Percentiles rank a stretch among this genome's conserved stretches.
Evolutionary conservation across 2,329 filamentous ascomycete genomes (phyloP).

Genomic region (Aspergillus fischeri): DNA sequence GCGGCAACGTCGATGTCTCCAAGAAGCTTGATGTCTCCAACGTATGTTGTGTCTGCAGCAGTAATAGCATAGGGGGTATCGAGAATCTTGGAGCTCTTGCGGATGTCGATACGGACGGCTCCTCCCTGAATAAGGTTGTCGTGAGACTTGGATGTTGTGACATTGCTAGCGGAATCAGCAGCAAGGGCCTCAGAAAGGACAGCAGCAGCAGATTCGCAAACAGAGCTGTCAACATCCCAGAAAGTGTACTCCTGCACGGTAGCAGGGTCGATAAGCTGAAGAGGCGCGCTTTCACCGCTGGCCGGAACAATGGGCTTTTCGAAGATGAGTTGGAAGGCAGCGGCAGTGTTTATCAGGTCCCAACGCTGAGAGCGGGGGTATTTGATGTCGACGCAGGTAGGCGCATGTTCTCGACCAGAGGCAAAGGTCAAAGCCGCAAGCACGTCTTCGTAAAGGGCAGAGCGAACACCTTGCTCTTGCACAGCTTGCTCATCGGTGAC

Average conservation of each 20-base stretch:
- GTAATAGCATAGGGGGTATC: conserved; percentile 80
- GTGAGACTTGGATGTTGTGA: conserved; percentile 55
- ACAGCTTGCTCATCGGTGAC: conserved; percentile 71
- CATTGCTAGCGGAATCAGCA: conserved; percentile 57
- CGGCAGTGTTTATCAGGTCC: conserved; percentile 49
- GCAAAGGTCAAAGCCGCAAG: conserved; percentile 80
- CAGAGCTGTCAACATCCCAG: conserved; percentile 82
- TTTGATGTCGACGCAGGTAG: conserved; percentile 76
- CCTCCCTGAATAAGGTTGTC: conserved; percentile 70
- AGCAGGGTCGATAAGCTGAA: conserved; percentile 53
- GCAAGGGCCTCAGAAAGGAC: conserved; percentile 58
- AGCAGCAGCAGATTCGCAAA: conserved; percentile 60
- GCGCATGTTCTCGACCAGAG: conserved; percentile 59
- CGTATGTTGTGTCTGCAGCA: conserved; percentile 71
- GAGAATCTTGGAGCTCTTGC: conserved; percentile 74
- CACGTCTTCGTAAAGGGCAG: conserved; percentile 88
- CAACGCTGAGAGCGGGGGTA: conserved; percentile 71
- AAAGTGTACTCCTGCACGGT: conserved; percentile 79
- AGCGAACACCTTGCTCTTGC: conserved; percentile 70
- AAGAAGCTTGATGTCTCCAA: conserved; percentile 76
- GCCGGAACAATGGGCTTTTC: conserved; percentile 38
- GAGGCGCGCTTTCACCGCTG: conserved; percentile 38
- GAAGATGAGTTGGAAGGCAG: conserved; percentile 43
- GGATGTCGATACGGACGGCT: conserved; percentile 76
- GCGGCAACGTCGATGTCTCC: conserved; percentile 71